Evolutionary conservation across 768 basidiomycete genomes (phyloP).

Genomic region (Pulveroboletus sp.): DNA sequence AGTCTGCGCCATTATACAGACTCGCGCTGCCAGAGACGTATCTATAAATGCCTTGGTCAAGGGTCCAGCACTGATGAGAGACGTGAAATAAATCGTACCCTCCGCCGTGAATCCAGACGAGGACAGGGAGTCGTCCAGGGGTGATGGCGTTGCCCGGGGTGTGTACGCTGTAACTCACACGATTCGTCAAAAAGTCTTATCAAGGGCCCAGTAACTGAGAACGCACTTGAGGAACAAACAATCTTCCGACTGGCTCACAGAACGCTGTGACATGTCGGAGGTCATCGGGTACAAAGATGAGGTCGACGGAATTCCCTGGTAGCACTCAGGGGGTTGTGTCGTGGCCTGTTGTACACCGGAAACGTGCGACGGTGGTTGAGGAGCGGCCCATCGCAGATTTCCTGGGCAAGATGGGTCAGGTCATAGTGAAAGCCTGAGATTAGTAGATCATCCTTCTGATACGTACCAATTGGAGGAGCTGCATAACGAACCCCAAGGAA

Average conservation of each 20-base stretch:
- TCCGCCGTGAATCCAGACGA: conserved; percentile 14
- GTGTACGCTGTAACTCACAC: conserved; percentile 1
- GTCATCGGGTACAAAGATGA: not conserved
- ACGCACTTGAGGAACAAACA: conserved; percentile 9
- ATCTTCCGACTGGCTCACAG: not conserved
- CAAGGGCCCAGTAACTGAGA: not conserved
- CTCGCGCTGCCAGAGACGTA: not conserved
- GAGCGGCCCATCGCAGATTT: conserved; percentile 6
- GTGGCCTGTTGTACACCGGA: not conserved
- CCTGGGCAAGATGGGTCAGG: not conserved
- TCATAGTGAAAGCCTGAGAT: not conserved
- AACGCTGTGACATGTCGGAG: not conserved
- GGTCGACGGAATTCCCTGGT: not conserved
- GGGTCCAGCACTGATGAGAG: not conserved
- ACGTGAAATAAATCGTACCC: conserved; percentile 3
- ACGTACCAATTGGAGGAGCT: conserved; percentile 5
- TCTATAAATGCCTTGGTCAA: not conserved
- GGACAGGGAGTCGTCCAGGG: conserved; percentile 8
- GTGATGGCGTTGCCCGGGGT: not conserved
- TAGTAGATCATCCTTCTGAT: not conserved
- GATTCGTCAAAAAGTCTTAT: not conserved
- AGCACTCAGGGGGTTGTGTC: not conserved
- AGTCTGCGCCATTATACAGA: conserved; percentile 2
- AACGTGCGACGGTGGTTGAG: not conserved
- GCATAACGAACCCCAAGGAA: conserved; percentile 3